Evolutionary conservation across 108 stramenopile species (phyloP).

Genomic region (Poteriospumella lacustris): DNA sequence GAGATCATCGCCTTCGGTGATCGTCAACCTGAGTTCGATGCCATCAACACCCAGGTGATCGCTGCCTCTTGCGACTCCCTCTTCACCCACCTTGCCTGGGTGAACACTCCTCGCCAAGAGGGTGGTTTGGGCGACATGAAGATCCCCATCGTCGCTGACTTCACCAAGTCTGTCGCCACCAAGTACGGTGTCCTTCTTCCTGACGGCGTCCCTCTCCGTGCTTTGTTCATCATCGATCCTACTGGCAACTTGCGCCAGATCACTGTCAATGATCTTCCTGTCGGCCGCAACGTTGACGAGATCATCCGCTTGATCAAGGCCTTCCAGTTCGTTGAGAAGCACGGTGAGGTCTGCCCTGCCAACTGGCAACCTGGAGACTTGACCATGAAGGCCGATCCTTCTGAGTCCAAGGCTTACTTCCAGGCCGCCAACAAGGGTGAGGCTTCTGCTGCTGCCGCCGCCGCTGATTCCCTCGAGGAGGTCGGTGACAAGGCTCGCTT

Average conservation of each 20-base stretch:
- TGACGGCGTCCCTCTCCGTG: conserved; percentile 50
- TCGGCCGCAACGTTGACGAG: conserved; percentile 58
- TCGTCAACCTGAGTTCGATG: conserved; percentile 31
- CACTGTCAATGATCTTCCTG: conserved; percentile 55
- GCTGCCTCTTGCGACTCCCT: conserved; percentile 50
- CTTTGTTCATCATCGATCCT: conserved; percentile 56
- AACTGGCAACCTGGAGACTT: conserved; percentile 53
- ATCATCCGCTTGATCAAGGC: conserved; percentile 53
- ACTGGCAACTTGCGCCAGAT: conserved; percentile 37
- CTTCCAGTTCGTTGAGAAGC: conserved; percentile 52
- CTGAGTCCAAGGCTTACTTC: conserved; percentile 50
- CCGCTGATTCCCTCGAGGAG: not conserved
- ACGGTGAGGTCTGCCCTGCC: conserved; percentile 59
- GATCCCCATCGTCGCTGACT: conserved; percentile 55
- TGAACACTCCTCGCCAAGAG: conserved; percentile 41
- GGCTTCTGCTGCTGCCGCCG: not conserved
- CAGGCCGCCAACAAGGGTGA: conserved; percentile 17
- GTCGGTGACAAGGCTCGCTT: not conserved
- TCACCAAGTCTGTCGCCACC: conserved; percentile 50
- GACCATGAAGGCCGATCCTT: conserved; percentile 53
- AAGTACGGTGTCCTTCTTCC: conserved; percentile 53
- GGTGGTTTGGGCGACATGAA: conserved; percentile 55
- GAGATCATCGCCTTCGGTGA: conserved; percentile 57
- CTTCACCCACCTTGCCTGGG: conserved; percentile 51
- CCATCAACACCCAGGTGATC: conserved; percentile 34